These are phyloP conservation scores for Poteriospumella lacustris DNA, from an alignment of 108 stramenopile genomes.

Conservation along the genomic window DNA sequence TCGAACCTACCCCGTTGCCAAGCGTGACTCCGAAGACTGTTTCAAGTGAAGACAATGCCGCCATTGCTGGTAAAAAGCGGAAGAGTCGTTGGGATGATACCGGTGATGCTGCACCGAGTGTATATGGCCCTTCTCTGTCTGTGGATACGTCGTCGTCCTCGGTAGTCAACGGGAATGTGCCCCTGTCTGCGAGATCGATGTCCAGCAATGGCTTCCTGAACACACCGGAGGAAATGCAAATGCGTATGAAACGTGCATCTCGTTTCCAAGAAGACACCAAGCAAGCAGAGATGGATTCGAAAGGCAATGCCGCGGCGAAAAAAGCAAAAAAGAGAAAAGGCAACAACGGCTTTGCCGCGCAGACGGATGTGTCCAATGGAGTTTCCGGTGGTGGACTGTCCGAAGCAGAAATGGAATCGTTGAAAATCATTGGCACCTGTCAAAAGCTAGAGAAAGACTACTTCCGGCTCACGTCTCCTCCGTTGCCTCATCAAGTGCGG, in stretches of 20 bases:
- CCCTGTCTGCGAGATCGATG: too few relatives aligned
- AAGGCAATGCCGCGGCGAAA: neutral
- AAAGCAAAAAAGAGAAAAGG: neutral
- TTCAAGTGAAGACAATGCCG: neutral
- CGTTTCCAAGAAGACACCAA: slow-evolving; percentile 12
- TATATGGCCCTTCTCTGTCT: neutral
- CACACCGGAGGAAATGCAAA: neutral
- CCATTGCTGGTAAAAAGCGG: neutral
- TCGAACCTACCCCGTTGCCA: slow-evolving; percentile 3
- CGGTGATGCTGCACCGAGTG: neutral
- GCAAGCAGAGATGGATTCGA: neutral
- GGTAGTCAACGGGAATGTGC: too few relatives aligned
- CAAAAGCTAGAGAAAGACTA: slow-evolving; percentile 69
- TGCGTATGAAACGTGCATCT: neutral
- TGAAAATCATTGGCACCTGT: slow-evolving; percentile 50
- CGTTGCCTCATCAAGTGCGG: slow-evolving; percentile 61
- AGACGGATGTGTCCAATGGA: too few relatives aligned
- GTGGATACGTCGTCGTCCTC: neutral
- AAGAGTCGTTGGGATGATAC: neutral
- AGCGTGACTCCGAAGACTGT: too few relatives aligned
- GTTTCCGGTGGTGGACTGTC: too few relatives aligned
- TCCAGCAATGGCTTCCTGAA: too few relatives aligned
- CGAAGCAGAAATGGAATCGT: too few relatives aligned
- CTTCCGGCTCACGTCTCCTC: slow-evolving; percentile 67
- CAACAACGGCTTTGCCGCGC: neutral